Base-by-base conservation (phyloP, 345 rosid species). In the Alliaria petiolata region DNA sequence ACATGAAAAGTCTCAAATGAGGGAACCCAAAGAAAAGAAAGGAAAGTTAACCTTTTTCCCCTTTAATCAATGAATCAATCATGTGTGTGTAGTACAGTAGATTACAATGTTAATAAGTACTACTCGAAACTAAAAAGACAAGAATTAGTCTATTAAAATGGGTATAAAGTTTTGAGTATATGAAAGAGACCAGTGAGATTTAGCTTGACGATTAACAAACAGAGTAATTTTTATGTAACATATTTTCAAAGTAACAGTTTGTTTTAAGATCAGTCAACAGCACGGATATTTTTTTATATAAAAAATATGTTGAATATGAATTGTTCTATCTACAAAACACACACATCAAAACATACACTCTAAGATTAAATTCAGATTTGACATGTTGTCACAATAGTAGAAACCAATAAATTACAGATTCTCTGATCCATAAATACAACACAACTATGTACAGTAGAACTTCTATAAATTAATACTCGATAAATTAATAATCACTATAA, bases 331-430 rank as follows among this genome's bases (percentile, higher is more conserved):
- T 28, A 47, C 38, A 66, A 66, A 28, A 45, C 3, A 15, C 17
- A 33, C 59, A 57, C 36, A 71, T 54, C 70, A 63, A 25, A 59
- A 59, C 49, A 66, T 74, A 66, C 71, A 39, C 67, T 65, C 7
- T 47, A 3, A 22, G n/a, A 73, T 28, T 65, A 55, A 55, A 65
- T 65, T 36, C 42, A 50, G 66, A 74, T 49, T 74, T 66, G 62
- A 31, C 72, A 59, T 67, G 72, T 67, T 74, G 62, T 74, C 55
- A 67, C 73, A 66, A 74, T 59, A 67, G 67, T 49, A 58, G 73
- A 74, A 66, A 74, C 60, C 44, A 74, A 59, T 40, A 67, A 67
- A 74, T 67, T 50, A 59, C 22, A 67, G 55, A 52, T 50, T 65
- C 30, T 47, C 30, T 47, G 65, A 55, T 49, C 53, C 53, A 57